Conservation (phyloP, 345 rosid genomes). For the Salix caprea region DNA sequence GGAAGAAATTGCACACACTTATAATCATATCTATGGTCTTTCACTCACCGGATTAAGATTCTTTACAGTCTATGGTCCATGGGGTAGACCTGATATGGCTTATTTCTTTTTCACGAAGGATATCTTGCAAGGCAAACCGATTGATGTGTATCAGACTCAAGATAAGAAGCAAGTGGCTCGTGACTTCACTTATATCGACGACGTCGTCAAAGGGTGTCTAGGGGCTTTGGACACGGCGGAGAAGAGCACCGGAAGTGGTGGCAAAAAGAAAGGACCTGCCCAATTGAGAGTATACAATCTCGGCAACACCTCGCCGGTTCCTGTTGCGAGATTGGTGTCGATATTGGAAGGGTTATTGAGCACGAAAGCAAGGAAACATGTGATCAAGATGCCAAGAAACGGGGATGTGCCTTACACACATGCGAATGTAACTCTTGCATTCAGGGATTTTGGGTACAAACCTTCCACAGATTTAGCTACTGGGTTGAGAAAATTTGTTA, state of each 20-base stretch:
- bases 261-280: slow-evolving; percentile 22
- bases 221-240: slow-evolving; percentile 26
- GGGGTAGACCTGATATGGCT: slow-evolving; percentile 31
- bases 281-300: slow-evolving; percentile 25
- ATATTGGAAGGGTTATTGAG: slow-evolving; percentile 17
- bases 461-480: slow-evolving; percentile 21
- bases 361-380: slow-evolving; percentile 23
- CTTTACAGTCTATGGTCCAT: slow-evolving; percentile 27
- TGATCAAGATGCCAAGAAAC: slow-evolving; percentile 26
- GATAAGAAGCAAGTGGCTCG: slow-evolving; percentile 27
- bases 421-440: slow-evolving; percentile 21
- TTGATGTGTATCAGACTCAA: slow-evolving; percentile 18
- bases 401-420: slow-evolving; percentile 26
- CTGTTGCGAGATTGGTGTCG: slow-evolving; percentile 18
- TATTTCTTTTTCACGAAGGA: slow-evolving; percentile 26
- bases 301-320: slow-evolving; percentile 25
- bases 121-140: slow-evolving; percentile 16
- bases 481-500: slow-evolving; percentile 23
- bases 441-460: slow-evolving; percentile 19
- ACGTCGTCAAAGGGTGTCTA: slow-evolving; percentile 23
- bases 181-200: slow-evolving; percentile 27
- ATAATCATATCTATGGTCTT: slow-evolving; percentile 24
- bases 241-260: slow-evolving; percentile 28
- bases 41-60: slow-evolving; percentile 24
- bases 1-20: slow-evolving; percentile 28